Evolutionary conservation across 345 rosid genomes (phyloP), one percentile per base, ranked within the genome.

Genomic region (Citrus sinensis): DNA sequence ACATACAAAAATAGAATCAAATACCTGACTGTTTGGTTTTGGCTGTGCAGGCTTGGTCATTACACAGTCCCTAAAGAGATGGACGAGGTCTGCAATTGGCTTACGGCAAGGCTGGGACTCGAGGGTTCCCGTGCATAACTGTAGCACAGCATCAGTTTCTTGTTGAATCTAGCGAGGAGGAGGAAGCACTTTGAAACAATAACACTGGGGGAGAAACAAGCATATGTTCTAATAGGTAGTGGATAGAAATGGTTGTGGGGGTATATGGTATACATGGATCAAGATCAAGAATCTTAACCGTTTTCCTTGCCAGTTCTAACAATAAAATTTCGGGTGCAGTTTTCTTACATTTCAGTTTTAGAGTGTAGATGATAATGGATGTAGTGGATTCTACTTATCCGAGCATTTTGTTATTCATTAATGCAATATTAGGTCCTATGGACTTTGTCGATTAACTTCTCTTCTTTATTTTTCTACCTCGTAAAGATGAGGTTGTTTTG

Each of bases 61-160:
- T 95, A 93, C 80, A 93, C 98, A 8, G 89, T 90, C n/a, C 98
- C 97, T 3, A 88, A 83, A 76, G 98, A 95, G 80, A 95, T 92
- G 97, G 86, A 87, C 3, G 97, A 91, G 79, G 86, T 93, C 68
- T 89, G 92, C 84, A 86, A 70, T 42, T 95, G 98, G 98, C 92
- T 93, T 42, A 76, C 90, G 5, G 60, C 88, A 67, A 90, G 89
- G 84, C 85, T 92, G 67, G 90, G 94, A 63, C 98, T 95, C 1
- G 94, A 95, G 71, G 97, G 93, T 16, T 87, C 85, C 2, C 86
- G 86, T 62, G 81, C 42, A 72, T 81, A 74, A 65, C n/a, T 32
- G 34, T 32, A 63, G 56, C 71, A 34, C 20, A 58, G 69, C 59
- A 70, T 79, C 80, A 34, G 62, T 80, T 70, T 70, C 29, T 69